These are phyloP conservation scores for Apiospora hydei DNA, from an alignment of 2,329 filamentous ascomycete genomes.

Conservation along the genomic window DNA sequence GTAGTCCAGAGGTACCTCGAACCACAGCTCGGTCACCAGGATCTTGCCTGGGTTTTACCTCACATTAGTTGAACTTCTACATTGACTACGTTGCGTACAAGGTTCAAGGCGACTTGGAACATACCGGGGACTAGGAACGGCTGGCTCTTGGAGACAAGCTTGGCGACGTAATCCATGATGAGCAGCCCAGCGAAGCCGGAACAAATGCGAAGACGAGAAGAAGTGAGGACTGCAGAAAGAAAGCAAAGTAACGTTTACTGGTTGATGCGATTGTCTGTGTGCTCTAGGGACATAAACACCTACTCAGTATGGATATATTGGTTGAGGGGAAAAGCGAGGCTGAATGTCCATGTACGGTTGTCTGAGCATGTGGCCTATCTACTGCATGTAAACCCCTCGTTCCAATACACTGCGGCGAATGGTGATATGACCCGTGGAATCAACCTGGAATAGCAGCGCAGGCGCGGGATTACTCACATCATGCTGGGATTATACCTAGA, in stretches of 20 bases:
- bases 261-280: not conserved
- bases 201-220: not conserved
- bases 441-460: not conserved
- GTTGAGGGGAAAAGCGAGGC: not conserved
- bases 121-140: constrained; percentile 49
- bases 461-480: not conserved
- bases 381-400: not conserved
- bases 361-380: not conserved
- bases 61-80: constrained; percentile 8
- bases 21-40: constrained; percentile 81
- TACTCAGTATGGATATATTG: not conserved
- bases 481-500: not conserved
- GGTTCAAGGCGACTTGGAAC: not conserved
- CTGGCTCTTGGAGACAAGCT: constrained; percentile 45
- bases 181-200: not conserved
- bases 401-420: not conserved
- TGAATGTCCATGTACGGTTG: not conserved
- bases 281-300: not conserved
- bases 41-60: constrained; percentile 66
- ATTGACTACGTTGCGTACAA: not conserved
- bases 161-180: constrained; percentile 32
- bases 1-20: constrained; percentile 86
- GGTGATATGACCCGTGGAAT: not conserved
- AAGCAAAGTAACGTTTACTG: no score
- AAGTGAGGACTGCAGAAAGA: not conserved